Percentiles rank a stretch among this genome's conserved stretches.
Conservation (phyloP, 495 filamentous ascomycete genomes). For the Aspergillus wentii region DNA sequence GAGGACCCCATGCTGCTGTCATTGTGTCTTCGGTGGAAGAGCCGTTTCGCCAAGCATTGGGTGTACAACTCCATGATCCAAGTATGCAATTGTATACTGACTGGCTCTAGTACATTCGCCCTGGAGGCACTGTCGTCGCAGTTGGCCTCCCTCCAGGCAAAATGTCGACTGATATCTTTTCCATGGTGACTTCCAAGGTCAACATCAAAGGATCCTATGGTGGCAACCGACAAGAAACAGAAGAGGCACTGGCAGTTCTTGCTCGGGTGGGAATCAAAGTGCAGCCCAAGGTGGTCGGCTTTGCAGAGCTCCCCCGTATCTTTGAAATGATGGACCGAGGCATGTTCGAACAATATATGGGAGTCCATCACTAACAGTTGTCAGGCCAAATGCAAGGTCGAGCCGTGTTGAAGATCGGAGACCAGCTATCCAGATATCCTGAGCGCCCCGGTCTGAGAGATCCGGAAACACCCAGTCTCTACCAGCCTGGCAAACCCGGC, state of each 20-base stretch:
- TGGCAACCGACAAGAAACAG: conserved; percentile 6
- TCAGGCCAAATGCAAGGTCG: conserved; percentile 5
- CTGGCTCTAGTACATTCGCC: conserved; percentile 2
- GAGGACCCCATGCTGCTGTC: conserved; percentile 3
- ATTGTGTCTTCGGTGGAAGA: conserved; percentile 1
- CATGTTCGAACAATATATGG: background rate
- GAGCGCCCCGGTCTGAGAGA: no score
- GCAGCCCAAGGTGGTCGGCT: conserved; percentile 4
- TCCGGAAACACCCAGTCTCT: no score
- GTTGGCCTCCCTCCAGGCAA: conserved; percentile 3
- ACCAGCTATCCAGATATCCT: background rate
- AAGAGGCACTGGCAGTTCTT: conserved; percentile 6
- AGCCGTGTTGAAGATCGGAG: conserved; percentile 4
- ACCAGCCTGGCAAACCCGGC: background rate
- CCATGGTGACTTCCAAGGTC: conserved; percentile 4
- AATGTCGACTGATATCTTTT: conserved; percentile 2
- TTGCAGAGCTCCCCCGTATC: conserved; percentile 1
- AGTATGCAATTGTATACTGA: background rate
- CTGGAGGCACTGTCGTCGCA: conserved; percentile 7
- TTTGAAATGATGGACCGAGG: conserved; percentile 5
- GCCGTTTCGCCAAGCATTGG: conserved; percentile 4
- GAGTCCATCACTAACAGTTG: background rate
- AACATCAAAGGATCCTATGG: conserved; percentile 8
- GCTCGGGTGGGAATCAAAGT: background rate
- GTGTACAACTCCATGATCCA: no score